Conservation (phyloP, 1,284 basidiomycete species). For the Puccinia novopanici region DNA sequence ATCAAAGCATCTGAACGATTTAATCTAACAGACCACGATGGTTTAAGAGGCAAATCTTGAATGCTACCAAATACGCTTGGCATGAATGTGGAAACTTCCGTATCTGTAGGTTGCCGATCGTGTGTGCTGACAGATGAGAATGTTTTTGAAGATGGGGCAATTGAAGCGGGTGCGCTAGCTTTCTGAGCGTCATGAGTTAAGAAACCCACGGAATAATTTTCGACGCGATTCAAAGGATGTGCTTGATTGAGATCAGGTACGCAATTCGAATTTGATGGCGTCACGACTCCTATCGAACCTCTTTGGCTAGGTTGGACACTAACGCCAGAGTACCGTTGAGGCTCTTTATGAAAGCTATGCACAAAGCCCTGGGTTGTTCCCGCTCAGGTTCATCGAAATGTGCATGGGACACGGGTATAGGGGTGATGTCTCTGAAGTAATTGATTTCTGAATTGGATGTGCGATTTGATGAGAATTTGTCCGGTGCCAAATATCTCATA, state of each 20-base stretch:
- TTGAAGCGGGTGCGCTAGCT: neutral
- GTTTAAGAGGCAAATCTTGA: constrained; percentile 9
- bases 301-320: constrained; percentile 43
- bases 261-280: constrained; percentile 31
- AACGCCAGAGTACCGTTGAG: constrained; percentile 33
- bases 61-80: constrained; percentile 30
- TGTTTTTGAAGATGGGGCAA: constrained; percentile 1
- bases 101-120: constrained; percentile 13
- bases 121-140: constrained; percentile 21
- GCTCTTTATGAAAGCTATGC: constrained; percentile 25
- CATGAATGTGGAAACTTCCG: constrained; percentile 36
- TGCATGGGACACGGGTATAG: neutral
- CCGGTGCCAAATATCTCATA: neutral
- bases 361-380: constrained; percentile 13
- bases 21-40: neutral
- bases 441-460: neutral
- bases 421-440: constrained; percentile 16
- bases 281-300: constrained; percentile 39
- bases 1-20: constrained; percentile 2
- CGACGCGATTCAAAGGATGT: constrained; percentile 3
- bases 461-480: neutral
- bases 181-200: constrained; percentile 4
- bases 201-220: constrained; percentile 3
- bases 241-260: constrained; percentile 14
- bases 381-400: neutral